Evolutionary conservation across 495 filamentous ascomycete species (phyloP), one percentile per base, ranked within the genome.

Genomic region (Astrocystis sublimbata): DNA sequence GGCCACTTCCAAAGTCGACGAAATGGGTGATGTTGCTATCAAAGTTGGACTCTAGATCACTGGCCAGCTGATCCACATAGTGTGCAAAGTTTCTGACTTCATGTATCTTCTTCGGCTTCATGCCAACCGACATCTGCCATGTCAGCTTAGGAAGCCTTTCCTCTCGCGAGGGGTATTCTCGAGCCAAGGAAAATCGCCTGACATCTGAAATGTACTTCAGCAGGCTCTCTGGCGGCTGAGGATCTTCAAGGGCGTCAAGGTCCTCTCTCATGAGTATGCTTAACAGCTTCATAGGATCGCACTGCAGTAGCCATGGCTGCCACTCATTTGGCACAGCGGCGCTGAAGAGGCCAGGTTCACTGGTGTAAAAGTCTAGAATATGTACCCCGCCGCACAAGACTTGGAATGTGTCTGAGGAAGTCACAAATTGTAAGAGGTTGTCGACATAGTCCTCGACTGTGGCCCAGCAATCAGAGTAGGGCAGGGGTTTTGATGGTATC

Each of bases 91-190:
- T 83, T 8, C 78, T 78, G 40, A 97, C 94, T 78, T 98, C 94
- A 63, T 98, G 96, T 17, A 92, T 82, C 73, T 98, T 98, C 75
- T 98, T 98, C 31, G 88, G 83, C 61, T 91, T 97, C 96, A 98
- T 98, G 19, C 94, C 94, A 4, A 96, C 83, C 0, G 90, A 84
- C 24, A 97, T 81, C 67, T 88, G 83, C 41, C 83, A 78, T 3
- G 90, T 84, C 17, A 96, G 71, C 61, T 79, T 79, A 15, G 71
- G 73, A 67, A 83, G 68, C 59, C 75, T 79, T 65, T 65, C 68
- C 61, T 69, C 71, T 43, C 62, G 68, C 6, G 71, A 67, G 2
- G 72, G 66, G 33, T 89, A 89, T 2, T 86, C 81, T 38, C 94
- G 82, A 13, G 73, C 68, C 42, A 98, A 74, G 15, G 85, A 84